Evolutionary conservation across 2,329 filamentous ascomycete species (phyloP), one percentile per base, ranked within the genome.

Genomic region (Sordariomycetes sp.): DNA sequence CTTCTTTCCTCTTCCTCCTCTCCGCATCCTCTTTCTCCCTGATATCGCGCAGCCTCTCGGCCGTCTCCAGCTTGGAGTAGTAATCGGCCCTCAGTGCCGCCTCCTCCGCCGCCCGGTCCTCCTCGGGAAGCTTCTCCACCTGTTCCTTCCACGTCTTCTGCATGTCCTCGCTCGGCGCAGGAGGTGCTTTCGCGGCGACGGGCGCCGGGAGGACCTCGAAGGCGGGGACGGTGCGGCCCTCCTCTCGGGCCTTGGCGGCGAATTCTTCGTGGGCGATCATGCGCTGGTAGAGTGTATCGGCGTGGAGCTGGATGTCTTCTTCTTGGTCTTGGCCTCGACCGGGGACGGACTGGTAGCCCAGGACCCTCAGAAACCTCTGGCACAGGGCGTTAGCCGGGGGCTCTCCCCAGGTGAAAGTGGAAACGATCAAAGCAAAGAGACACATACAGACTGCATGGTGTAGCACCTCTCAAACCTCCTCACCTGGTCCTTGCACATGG

Each of bases 271-370:
- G 90, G 61, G 83, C 80, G 43, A 96, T 72, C 86, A 97, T 90
- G 64, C 88, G 84, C 66, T 93, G 88, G 72, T 91, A 99, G 48
- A 99, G 79, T 62, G 83, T 83, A 74, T 99, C 94, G 60, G 93
- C 93, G 70, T 97, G 92, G 86, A 97, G 90, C 72, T 97, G 94
- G 61, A 99, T 90, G 64, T 87, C 83, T 70, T 97, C 92, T 65
- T 96, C 89, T 56, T 89, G 80, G 34, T 85, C 79, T 0, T 79
- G 74, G 10, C 86, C 76, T 24, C 85, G 81, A 52, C 87, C 81
- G 61, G 82, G 76, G 28, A 82, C 83, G 8, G 83, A 82, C 37
- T 95, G 80, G 69, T 97, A 97, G 4, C 94, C 94, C 20, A 99
- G 74, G 1, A 92, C 91, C 71, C 93, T 91, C 32, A 99, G 75